Base-by-base conservation (phyloP, 164 flowering plant genomes). In the Euptelea pleiosperma region DNA sequence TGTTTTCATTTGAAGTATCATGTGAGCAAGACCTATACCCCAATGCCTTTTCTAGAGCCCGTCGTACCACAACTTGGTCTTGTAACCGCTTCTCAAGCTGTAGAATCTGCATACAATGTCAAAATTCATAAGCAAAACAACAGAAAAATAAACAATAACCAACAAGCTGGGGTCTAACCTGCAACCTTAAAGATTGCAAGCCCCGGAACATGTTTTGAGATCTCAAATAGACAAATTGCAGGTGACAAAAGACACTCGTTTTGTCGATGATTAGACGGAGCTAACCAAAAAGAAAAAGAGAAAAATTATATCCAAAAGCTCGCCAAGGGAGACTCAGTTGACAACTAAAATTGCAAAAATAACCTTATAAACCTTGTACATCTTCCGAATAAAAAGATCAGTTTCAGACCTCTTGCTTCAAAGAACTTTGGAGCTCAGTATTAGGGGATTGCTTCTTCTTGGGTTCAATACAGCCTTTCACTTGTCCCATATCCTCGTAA, bases 331-430 rank as follows among this genome's bases (percentile, higher is more conserved):
- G n/a, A n/a, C n/a, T n/a, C n/a, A n/a, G n/a, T n/a, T n/a, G n/a
- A n/a, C n/a, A n/a, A 24, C 9, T 21, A 44, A 21, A 45, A 24
- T 25, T 2, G 3, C 11, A 37, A 10, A 16, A 14, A 37, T n/a
- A 46, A 46, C 31, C 14, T 7, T 18, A 35, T 25, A 8, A 8
- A 21, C 8, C 8, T 26, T 36, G 35, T n/a, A 39, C n/a, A 28
- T 61, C 26, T 59, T 57, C 12, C 2, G 14, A 31, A 9, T 29
- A 44, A 29, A 22, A 43, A 54, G 25, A 52, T 57, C 7, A 37
- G 58, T 45, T 46, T 33, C 63, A 58, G 77, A 92, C 98, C 91
- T 92, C 98, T 78, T 82, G 83, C 76, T 85, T 82, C 75, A 92
- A 68, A 66, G 82, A 81, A 69, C 51, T 70, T n/a, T 77, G 86